A percentile compares a stretch with the other conserved stretches of the same genome.
Evolutionary conservation across 2,329 filamentous ascomycete species (phyloP).

Genomic region (Trichoderma asperellum): DNA sequence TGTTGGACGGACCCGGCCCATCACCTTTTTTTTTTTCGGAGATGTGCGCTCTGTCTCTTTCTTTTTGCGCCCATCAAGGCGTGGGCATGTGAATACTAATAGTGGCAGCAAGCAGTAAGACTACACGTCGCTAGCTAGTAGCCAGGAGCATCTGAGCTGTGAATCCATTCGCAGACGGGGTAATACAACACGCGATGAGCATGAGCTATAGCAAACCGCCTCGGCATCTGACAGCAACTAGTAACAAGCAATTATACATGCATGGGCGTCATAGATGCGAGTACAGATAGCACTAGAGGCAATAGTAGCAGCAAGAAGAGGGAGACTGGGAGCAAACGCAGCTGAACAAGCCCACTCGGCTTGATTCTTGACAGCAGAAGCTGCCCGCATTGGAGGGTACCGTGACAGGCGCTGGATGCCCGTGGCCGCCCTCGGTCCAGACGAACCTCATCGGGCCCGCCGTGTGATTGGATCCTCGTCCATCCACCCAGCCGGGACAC

Average conservation of each 20-base stretch:
- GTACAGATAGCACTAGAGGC: background rate
- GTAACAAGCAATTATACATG: background rate
- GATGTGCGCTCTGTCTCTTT: background rate
- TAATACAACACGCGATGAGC: background rate
- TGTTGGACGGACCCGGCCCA: background rate
- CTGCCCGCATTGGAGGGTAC: conserved; percentile 12
- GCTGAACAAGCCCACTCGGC: background rate
- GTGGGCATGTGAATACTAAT: background rate
- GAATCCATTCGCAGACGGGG: background rate
- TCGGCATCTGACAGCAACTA: background rate
- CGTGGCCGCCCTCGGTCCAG: background rate
- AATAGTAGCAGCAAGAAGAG: background rate
- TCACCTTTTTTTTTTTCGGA: background rate
- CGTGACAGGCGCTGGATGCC: conserved; percentile 21
- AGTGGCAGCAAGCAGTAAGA: too few relatives aligned
- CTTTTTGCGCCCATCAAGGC: conserved; percentile 1
- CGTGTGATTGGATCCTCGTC: conserved; percentile 18
- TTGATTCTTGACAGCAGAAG: background rate
- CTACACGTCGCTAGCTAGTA: too few relatives aligned
- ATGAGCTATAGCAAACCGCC: background rate
- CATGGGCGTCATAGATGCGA: background rate
- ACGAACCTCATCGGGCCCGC: conserved; percentile 7
- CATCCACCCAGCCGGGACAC: conserved; percentile 21
- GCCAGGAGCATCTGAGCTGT: background rate
- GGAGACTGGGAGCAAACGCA: background rate